Conservation (phyloP, 345 rosid genomes). For the Capsella bursapastoris region DNA sequence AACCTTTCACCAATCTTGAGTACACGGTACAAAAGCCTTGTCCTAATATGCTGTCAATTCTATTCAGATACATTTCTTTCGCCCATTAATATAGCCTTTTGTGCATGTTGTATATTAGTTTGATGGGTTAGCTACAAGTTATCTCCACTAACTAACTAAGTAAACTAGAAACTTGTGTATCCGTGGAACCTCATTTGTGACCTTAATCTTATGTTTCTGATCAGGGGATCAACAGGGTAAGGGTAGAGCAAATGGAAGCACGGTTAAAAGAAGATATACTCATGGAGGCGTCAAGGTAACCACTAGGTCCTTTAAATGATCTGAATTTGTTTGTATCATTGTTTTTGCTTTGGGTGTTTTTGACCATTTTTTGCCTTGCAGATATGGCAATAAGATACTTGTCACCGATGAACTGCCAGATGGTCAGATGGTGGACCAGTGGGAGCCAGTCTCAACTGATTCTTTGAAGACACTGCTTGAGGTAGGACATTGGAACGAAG, state of each 20-base stretch:
- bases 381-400: conserved; percentile 96
- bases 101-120: background rate
- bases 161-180: background rate
- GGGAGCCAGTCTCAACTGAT: conserved; percentile 90
- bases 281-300: conserved; percentile 85
- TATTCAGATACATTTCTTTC: background rate
- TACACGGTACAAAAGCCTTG: conserved; percentile 65
- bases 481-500: conserved; percentile 50
- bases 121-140: background rate
- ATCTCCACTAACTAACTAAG: background rate
- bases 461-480: conserved; percentile 91
- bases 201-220: conserved; percentile 26
- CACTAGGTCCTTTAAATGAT: conserved; percentile 26
- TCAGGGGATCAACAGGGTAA: conserved; percentile 87
- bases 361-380: conserved; percentile 52
- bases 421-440: conserved; percentile 99
- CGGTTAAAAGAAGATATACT: conserved; percentile 90
- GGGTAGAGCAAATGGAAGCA: conserved; percentile 98
- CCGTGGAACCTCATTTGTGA: conserved; percentile 18
- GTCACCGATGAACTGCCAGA: conserved; percentile 98
- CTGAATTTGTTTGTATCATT: conserved; percentile 30
- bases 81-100: conserved; percentile 8
- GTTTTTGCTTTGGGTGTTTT: conserved; percentile 25
- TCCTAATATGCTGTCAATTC: background rate
- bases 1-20: conserved; percentile 97